Evolutionary conservation across 2,329 filamentous ascomycete genomes (phyloP), one percentile per base, ranked within the genome.

Genomic region (Torrubiella hemipterigena): DNA sequence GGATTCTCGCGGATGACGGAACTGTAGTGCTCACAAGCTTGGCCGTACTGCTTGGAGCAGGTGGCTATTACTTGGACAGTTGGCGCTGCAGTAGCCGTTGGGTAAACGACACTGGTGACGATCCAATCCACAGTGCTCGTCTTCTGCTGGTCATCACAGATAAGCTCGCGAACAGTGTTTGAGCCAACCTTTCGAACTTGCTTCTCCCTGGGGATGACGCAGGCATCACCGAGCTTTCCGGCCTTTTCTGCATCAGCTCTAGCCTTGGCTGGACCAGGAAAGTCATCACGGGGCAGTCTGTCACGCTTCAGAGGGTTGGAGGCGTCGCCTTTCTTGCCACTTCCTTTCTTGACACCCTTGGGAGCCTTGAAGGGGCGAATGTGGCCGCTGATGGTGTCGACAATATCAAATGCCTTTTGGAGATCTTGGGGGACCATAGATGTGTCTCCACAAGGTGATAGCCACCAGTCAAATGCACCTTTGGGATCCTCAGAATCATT

Each of bases 21-120:
- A 27, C 38, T 41, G 35, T 46, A 46, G 28, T 45, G 42, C 30
- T 38, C 39, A 32, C 43, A 46, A n/a, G 43, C 43, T 31, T 46
- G 43, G 17, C 35, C 31, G 30, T 32, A 42, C 19, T 28, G 9
- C 7, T 23, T 10, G 11, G n/a, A 19, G 35, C 42, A 44, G 3
- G 27, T 33, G 15, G 16, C 32, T 5, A 29, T 20, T 5, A 43
- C 38, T 7, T 27, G 29, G 3, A 34, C 39, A 11, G 36, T 22
- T 8, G 20, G 8, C 8, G 20, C 20, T 22, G 8, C 8, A 8
- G 20, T 8, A 22, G 20, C 20, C n/a, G n/a, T n/a, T n/a, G n/a
- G n/a, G 18, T 35, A 45, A 5, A 17, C 16, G 15, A 43, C 16
- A 8, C 35, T 35, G 8, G 42, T 44, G 28, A 45, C 38, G 29